These are phyloP conservation scores for Mucor velutinosus DNA, from an alignment of 371 early-diverging fungal genomes.

Conservation along the genomic window DNA sequence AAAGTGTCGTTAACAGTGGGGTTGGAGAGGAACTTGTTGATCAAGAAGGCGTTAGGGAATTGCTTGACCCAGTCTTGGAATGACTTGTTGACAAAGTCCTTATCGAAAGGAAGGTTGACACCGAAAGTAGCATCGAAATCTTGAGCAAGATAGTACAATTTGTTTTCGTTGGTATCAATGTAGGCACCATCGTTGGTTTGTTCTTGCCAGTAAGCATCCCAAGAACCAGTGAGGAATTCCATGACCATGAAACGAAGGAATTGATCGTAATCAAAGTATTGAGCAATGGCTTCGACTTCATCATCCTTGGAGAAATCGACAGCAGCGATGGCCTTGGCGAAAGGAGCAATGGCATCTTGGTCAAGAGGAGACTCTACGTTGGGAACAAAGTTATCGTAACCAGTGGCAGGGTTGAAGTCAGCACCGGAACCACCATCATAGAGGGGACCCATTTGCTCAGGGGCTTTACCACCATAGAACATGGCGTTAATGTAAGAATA, in stretches of 20 bases:
- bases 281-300: constrained; percentile 34
- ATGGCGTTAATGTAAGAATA: constrained; percentile 55
- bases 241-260: constrained; percentile 61
- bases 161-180: constrained; percentile 42
- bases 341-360: constrained; percentile 32
- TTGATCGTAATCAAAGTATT: constrained; percentile 46
- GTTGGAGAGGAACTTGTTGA: constrained; percentile 55
- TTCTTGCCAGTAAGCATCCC: constrained; percentile 63
- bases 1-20: constrained; percentile 35
- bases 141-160: constrained; percentile 52
- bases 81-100: constrained; percentile 33
- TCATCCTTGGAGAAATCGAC: constrained; percentile 44
- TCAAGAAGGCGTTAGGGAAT: constrained; percentile 49
- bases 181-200: constrained; percentile 63
- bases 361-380: constrained; percentile 40
- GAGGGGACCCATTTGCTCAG: constrained; percentile 49
- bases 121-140: constrained; percentile 66
- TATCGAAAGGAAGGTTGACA: constrained; percentile 46
- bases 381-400: constrained; percentile 35
- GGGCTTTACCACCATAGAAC: constrained; percentile 48
- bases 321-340: constrained; percentile 32
- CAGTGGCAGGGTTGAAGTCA: constrained; percentile 34
- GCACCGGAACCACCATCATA: constrained; percentile 61
- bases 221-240: constrained; percentile 57
- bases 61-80: constrained; percentile 36